These are phyloP conservation scores for Cystobasidium pallidum DNA, from an alignment of 1,284 basidiomycete genomes.

Conservation along the genomic window DNA sequence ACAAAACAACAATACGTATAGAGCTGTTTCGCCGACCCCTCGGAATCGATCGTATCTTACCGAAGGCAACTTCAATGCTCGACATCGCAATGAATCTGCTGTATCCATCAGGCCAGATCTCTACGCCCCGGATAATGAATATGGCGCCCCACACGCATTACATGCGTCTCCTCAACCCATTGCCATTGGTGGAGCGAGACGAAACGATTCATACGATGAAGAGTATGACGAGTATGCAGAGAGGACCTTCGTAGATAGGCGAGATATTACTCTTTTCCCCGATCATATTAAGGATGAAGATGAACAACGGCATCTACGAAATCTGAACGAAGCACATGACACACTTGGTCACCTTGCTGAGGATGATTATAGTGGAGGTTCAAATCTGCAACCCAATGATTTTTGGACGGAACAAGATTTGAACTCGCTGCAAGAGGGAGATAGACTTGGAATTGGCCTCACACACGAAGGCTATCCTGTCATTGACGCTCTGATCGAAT, in stretches of 20 bases:
- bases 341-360: constrained; percentile 4
- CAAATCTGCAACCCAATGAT: constrained; percentile 13
- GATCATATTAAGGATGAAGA: constrained; percentile 25
- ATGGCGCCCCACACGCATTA: background rate
- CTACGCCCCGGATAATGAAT: constrained; percentile 26
- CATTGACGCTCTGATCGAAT: constrained; percentile 18
- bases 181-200: constrained; percentile 13
- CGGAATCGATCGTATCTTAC: constrained; percentile 14
- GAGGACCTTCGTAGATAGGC: constrained; percentile 41
- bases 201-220: constrained; percentile 33
- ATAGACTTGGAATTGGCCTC: constrained; percentile 51
- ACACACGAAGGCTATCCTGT: constrained; percentile 47
- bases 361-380: constrained; percentile 17
- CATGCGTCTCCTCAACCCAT: constrained; percentile 30
- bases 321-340: constrained; percentile 33
- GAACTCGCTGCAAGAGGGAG: constrained; percentile 52
- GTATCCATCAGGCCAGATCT: constrained; percentile 8
- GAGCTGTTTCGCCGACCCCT: constrained; percentile 31
- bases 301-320: constrained; percentile 34
- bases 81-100: constrained; percentile 19
- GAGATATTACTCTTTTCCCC: constrained; percentile 22
- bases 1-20: constrained; percentile 1
- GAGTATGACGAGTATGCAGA: constrained; percentile 27
- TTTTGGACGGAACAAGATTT: constrained; percentile 46
- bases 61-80: constrained; percentile 10